Evolutionary conservation across 1,284 basidiomycete species (phyloP).

Genomic region (Heliocybe sulcata): DNA sequence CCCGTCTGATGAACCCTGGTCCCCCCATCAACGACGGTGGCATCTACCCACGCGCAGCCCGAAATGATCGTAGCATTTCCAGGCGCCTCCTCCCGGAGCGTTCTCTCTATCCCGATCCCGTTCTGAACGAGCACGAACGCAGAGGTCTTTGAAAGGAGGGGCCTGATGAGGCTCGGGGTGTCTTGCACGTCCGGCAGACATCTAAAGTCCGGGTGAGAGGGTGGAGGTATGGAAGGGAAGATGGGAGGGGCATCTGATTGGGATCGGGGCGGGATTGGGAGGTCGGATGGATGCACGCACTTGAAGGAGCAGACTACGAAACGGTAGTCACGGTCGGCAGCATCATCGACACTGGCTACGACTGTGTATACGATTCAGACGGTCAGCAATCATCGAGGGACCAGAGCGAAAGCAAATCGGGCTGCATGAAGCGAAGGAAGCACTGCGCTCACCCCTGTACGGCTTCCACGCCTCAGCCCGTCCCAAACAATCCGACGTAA

Average conservation of each 20-base stretch:
- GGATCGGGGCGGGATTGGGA: neutral
- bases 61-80: constrained; percentile 22
- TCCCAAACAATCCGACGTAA: constrained; percentile 23
- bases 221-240: no score
- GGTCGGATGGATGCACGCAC: constrained; percentile 8
- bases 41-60: constrained; percentile 32
- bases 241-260: no score
- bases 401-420: neutral
- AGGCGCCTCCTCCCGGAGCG: constrained; percentile 21
- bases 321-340: constrained; percentile 24
- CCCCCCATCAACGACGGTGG: constrained; percentile 25
- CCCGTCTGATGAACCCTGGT: constrained; percentile 21
- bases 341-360: constrained; percentile 22
- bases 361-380: constrained; percentile 13
- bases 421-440: neutral
- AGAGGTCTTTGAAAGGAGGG: constrained; percentile 17
- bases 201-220: no score
- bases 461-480: constrained; percentile 21
- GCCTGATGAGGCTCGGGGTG: constrained; percentile 22
- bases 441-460: constrained; percentile 19
- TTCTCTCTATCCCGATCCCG: constrained; percentile 32
- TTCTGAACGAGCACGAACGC: constrained; percentile 30
- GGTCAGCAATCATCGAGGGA: neutral
- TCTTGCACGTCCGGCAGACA: constrained; percentile 23
- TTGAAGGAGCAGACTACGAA: constrained; percentile 27